Conservation (phyloP, 2,329 filamentous ascomycete genomes). For the Reticulascus tulasneorum region DNA sequence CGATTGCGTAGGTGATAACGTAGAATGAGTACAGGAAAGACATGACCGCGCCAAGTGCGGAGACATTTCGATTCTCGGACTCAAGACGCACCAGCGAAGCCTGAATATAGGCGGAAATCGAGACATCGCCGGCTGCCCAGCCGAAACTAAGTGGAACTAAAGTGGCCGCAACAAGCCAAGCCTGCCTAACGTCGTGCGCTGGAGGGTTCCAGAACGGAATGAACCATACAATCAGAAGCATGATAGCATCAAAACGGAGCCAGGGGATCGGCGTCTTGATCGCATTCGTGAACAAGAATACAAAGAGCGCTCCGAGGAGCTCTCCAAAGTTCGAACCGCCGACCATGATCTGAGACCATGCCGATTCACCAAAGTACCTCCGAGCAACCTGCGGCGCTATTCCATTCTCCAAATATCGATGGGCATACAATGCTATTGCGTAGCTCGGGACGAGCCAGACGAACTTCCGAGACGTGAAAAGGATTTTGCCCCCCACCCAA, state of each 20-base stretch:
- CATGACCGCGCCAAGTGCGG: conserved; percentile 47
- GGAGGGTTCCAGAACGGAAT: conserved; percentile 41
- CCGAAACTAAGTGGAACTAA: conserved; percentile 44
- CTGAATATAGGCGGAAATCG: conserved; percentile 47
- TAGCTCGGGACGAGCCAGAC: conserved; percentile 48
- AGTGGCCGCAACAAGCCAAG: conserved; percentile 24
- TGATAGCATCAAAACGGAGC: conserved; percentile 42
- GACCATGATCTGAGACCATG: conserved; percentile 47
- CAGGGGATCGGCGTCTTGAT: conserved; percentile 47
- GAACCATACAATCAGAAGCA: conserved; percentile 44
- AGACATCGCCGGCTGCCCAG: conserved; percentile 49
- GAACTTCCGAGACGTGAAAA: conserved; percentile 42
- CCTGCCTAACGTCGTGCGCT: conserved; percentile 33
- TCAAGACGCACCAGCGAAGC: conserved; percentile 43
- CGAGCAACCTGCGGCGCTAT: conserved; percentile 41
- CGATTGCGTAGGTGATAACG: conserved; percentile 42
- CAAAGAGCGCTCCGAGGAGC: conserved; percentile 41
- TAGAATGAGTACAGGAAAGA: conserved; percentile 47
- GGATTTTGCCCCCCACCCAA: conserved; percentile 39
- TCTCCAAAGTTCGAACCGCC: conserved; percentile 48
- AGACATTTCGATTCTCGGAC: conserved; percentile 38
- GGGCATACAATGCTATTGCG: conserved; percentile 43
- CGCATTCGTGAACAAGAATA: conserved; percentile 45
- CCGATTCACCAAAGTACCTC: conserved; percentile 42
- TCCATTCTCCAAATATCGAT: conserved; percentile 46